Conservation (phyloP, 768 basidiomycete species). For the Chlorophyllum brunneum region DNA sequence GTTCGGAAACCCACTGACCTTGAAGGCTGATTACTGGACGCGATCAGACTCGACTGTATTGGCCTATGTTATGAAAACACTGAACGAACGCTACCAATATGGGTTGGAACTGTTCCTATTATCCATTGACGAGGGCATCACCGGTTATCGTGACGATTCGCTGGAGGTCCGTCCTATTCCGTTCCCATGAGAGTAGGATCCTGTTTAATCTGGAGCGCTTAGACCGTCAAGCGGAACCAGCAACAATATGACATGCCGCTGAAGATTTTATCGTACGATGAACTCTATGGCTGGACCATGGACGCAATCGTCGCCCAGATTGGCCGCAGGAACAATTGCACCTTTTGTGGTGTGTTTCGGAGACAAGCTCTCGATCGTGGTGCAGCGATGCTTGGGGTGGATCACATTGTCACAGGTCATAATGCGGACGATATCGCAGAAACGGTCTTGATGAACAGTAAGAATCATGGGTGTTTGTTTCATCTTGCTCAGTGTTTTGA, state of each 20-base stretch:
- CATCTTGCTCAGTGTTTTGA: neutral
- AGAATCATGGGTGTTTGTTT: conserved; percentile 22
- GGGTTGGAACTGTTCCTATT: conserved; percentile 87
- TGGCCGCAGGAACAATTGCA: conserved; percentile 97
- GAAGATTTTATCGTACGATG: conserved; percentile 93
- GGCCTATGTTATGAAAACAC: conserved; percentile 92
- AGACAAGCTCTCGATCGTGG: conserved; percentile 96
- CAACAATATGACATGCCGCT: conserved; percentile 92
- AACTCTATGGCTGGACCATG: conserved; percentile 99
- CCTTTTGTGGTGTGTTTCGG: conserved; percentile 97
- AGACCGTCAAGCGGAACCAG: conserved; percentile 98
- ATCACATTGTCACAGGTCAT: conserved; percentile 98
- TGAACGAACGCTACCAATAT: conserved; percentile 93
- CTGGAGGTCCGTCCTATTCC: conserved; percentile 61
- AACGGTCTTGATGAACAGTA: conserved; percentile 98
- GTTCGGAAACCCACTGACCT: conserved; percentile 11
- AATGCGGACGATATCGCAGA: conserved; percentile 99
- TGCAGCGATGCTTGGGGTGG: conserved; percentile 81
- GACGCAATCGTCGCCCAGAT: conserved; percentile 93
- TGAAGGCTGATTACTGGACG: conserved; percentile 9
- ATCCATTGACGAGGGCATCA: conserved; percentile 98
- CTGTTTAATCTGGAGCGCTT: conserved; percentile 10
- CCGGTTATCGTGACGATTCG: conserved; percentile 96
- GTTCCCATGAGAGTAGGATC: neutral
- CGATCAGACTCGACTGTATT: conserved; percentile 90